A percentile compares a stretch with the other conserved stretches of the same genome.
Conservation (phyloP, 1,139 yeast genomes). For the Magnusiomyces paraingens region DNA sequence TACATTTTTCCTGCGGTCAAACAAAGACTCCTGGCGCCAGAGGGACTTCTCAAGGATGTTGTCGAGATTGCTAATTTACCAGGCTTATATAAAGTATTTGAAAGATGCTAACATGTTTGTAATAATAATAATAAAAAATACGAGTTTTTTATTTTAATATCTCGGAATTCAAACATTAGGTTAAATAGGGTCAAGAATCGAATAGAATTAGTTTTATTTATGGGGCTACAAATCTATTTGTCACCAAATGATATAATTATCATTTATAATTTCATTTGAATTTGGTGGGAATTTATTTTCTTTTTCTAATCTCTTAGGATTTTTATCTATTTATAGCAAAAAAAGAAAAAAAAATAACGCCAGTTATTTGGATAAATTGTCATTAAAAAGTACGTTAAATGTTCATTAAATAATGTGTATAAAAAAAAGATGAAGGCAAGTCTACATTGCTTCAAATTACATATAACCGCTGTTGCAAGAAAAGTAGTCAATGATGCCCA, state of each 20-base stretch:
- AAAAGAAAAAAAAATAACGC: background rate
- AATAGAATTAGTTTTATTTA: background rate
- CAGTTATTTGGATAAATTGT: background rate
- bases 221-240: too few species aligned
- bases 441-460: background rate
- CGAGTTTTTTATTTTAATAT: background rate
- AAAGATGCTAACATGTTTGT: constrained; percentile 53
- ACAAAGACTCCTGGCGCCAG: constrained; percentile 60
- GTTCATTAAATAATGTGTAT: background rate
- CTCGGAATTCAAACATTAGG: background rate
- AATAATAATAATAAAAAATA: background rate
- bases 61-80: constrained; percentile 89
- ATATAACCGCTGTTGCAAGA: background rate
- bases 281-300: too few species aligned
- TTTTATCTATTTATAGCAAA: background rate
- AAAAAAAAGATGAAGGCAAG: background rate
- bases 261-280: too few species aligned
- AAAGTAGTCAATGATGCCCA: too few species aligned
- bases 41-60: constrained; percentile 45
- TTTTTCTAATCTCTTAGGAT: too few species aligned
- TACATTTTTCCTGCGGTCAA: constrained; percentile 57
- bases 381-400: background rate
- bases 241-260: too few species aligned
- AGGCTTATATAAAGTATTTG: constrained; percentile 85
- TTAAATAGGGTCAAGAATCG: background rate